A percentile compares a stretch with the other conserved stretches of the same genome.
These are phyloP conservation scores for Phaffomyces thermotolerans DNA, from an alignment of 805 yeast genomes.

Conservation along the genomic window DNA sequence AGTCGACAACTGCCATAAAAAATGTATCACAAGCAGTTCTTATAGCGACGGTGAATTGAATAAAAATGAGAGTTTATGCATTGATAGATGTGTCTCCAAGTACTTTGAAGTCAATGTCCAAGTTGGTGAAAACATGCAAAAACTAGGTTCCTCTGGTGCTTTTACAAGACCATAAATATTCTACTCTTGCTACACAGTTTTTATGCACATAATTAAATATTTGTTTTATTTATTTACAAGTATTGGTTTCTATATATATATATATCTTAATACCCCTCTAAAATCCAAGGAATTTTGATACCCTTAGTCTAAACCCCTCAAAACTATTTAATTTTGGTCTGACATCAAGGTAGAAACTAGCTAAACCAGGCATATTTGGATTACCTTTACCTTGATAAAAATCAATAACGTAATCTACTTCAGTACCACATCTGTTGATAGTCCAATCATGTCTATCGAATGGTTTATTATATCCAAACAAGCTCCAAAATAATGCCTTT, in stretches of 20 bases:
- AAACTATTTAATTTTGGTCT: slow-evolving; percentile 80
- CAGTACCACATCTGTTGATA: slow-evolving; percentile 74
- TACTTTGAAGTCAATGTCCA: slow-evolving; percentile 91
- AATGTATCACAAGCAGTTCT: slow-evolving; percentile 57
- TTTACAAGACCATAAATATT: slow-evolving; percentile 25
- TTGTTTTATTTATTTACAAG: slow-evolving; percentile 2
- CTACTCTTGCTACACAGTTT: neutral
- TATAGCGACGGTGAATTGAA: slow-evolving; percentile 69
- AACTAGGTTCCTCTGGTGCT: slow-evolving; percentile 39
- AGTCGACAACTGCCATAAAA: slow-evolving; percentile 81
- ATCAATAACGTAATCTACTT: slow-evolving; percentile 87
- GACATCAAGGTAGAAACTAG: slow-evolving; percentile 75
- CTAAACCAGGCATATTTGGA: slow-evolving; percentile 37
- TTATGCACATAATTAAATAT: slow-evolving; percentile 2
- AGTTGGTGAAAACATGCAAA: slow-evolving; percentile 76
- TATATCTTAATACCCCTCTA: slow-evolving; percentile 9
- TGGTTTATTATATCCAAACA: slow-evolving; percentile 69
- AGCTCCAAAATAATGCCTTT: slow-evolving; percentile 62
- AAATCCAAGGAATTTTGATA: slow-evolving; percentile 54
- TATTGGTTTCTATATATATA: neutral
- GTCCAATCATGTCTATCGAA: slow-evolving; percentile 97
- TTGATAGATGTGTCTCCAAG: slow-evolving; percentile 94
- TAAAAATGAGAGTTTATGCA: slow-evolving; percentile 77
- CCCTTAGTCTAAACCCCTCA: slow-evolving; percentile 74
- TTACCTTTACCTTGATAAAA: slow-evolving; percentile 59